A percentile compares a stretch with the other conserved stretches of the same genome.
Conservation (phyloP, 2,329 filamentous ascomycete species). For the Ceratocystis ficicola region DNA sequence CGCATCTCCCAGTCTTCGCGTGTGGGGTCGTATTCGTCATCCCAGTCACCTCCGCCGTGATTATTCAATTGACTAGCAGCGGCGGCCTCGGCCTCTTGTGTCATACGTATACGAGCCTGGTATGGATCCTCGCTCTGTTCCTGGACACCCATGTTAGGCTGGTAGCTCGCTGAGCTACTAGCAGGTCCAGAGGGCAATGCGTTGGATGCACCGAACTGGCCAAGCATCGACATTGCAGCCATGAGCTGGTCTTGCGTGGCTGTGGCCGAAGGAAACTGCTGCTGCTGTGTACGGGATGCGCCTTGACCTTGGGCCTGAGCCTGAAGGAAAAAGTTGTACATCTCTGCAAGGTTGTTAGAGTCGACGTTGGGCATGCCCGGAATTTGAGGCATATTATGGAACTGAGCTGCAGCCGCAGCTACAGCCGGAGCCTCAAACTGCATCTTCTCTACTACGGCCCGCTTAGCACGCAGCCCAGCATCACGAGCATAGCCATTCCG, state of each 20-base stretch:
- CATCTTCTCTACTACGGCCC: slow-evolving; percentile 26
- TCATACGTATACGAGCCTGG: slow-evolving; percentile 32
- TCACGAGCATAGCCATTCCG: slow-evolving; percentile 38
- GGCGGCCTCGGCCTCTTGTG: slow-evolving; percentile 31
- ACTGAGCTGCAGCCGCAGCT: neutral
- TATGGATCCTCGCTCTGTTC: slow-evolving; percentile 32
- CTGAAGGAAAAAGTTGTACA: slow-evolving; percentile 20
- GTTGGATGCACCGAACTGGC: slow-evolving; percentile 9
- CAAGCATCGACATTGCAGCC: slow-evolving; percentile 19
- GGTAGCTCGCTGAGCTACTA: slow-evolving; percentile 11
- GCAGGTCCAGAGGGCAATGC: neutral
- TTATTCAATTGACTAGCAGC: slow-evolving; percentile 23
- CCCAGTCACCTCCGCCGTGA: slow-evolving; percentile 1
- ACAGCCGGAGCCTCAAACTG: slow-evolving; percentile 24
- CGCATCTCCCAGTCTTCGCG: slow-evolving; percentile 23
- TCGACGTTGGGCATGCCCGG: neutral
- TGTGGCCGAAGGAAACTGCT: slow-evolving; percentile 19
- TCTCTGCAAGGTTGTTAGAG: slow-evolving; percentile 12
- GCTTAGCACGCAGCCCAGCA: slow-evolving; percentile 28
- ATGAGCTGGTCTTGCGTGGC: slow-evolving; percentile 17
- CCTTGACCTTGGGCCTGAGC: slow-evolving; percentile 16
- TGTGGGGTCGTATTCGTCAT: slow-evolving; percentile 23
- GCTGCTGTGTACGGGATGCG: slow-evolving; percentile 23
- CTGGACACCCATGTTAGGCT: slow-evolving; percentile 23
- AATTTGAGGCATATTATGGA: neutral